These are phyloP conservation scores for Globisporangium polare DNA, from an alignment of 352 stramenopile genomes.

Conservation along the genomic window DNA sequence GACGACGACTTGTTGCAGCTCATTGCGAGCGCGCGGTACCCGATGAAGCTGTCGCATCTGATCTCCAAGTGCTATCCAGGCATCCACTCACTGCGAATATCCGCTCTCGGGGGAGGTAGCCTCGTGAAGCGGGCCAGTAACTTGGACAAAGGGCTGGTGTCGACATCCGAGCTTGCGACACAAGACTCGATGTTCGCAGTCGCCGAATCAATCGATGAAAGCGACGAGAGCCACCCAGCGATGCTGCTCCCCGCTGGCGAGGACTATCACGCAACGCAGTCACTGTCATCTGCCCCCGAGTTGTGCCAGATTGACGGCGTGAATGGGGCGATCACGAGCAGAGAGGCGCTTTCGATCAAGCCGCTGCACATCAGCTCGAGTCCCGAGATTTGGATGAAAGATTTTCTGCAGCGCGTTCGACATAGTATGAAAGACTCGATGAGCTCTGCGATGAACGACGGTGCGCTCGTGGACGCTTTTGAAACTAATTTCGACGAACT, in stretches of 20 bases:
- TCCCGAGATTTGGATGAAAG: conserved; percentile 67
- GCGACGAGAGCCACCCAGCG: not conserved
- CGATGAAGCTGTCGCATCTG: conserved; percentile 26
- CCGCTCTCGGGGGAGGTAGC: conserved; percentile 6
- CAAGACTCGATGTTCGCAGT: conserved; percentile 6
- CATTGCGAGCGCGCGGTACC: conserved; percentile 38
- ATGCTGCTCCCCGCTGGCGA: not conserved
- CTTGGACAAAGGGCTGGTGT: not conserved
- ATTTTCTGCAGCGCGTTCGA: conserved; percentile 38
- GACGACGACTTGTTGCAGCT: conserved; percentile 58
- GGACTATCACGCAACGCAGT: not conserved
- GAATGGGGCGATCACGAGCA: conserved; percentile 16
- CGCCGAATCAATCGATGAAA: conserved; percentile 12
- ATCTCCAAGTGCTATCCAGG: conserved; percentile 53
- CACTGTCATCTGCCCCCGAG: not conserved
- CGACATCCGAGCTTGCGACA: not conserved
- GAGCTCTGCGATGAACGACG: conserved; percentile 25
- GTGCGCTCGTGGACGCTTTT: conserved; percentile 33
- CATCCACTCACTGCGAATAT: conserved; percentile 31
- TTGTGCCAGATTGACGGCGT: conserved; percentile 43
- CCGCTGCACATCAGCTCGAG: conserved; percentile 36
- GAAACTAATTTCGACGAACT: conserved; percentile 45
- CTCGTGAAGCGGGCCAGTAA: not conserved
- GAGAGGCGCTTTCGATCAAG: conserved; percentile 37
- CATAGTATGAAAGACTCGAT: conserved; percentile 34